Base-by-base conservation (phyloP, 2,329 filamentous ascomycete genomes). In the Botrytis aclada region DNA sequence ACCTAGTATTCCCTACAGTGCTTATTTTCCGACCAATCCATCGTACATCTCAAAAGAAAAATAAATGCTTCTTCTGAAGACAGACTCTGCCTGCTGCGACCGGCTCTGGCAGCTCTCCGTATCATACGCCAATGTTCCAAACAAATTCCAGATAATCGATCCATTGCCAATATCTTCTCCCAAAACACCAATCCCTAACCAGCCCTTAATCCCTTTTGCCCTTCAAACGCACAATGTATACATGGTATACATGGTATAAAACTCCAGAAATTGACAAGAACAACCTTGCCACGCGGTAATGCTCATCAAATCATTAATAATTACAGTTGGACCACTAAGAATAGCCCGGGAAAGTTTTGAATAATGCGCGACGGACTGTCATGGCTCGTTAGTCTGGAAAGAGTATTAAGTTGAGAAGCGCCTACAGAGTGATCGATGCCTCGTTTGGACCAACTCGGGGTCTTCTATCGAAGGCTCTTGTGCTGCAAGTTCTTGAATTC, bases 261-360 rank as follows among this genome's bases (percentile, higher is more conserved):
- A 74, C 64, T 51, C 73, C 73, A 37, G n/a, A 25, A 3, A 39
- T 29, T 67, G 43, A 58, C n/a, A 51, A 60, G 51, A 56, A 51
- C 29, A 56, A 39, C 58, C 51, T 75, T 74, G 74, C 74, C 66
- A 72, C 72, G 76, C 75, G 76, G 74, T 72, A 73, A 73, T 73
- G 51, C 73, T 62, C 39, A 67, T 66, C 63, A 73, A 63, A 71
- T 56, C 70, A 72, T 65, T 18, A 56, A 66, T 32, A 66, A 43
- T 51, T 47, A 56, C 20, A 60, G 45, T 22, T 47, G 37, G 22
- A 32, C 9, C n/a, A 32, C 70, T 70, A 74, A 73, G 64, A 76
- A 73, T 78, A 79, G 20, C 78, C 78, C n/a, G 79, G 79, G 67
- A 80, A 80, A 54, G 74, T 69, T 39, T 69, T 76, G n/a, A 72